phyloP scores from a whole-genome alignment of 768 basidiomycete genomes.

The Lactarius evosmus region DNA sequence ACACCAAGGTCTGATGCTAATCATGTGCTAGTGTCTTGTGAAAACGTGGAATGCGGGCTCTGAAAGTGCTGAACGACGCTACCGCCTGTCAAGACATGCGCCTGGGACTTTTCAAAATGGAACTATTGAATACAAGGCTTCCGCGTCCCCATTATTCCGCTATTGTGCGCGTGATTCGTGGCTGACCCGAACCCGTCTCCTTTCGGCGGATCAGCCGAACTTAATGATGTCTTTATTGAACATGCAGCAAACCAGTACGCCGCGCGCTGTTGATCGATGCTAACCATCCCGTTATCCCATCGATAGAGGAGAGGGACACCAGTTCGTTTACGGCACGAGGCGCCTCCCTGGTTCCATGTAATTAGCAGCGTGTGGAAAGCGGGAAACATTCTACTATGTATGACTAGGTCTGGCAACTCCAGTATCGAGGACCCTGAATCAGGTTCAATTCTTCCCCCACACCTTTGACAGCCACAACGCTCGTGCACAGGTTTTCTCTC shows the following conservation, averaged over 20 bases:
- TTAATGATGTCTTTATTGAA: neutral
- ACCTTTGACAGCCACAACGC: neutral
- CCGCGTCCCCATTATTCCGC: neutral
- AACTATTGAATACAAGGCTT: neutral
- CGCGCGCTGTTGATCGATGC: neutral
- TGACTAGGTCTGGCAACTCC: neutral
- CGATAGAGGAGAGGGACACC: constrained; percentile 4
- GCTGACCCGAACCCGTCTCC: neutral
- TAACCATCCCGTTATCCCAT: neutral
- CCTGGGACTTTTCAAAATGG: neutral
- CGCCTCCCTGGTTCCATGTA: neutral
- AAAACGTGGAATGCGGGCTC: constrained; percentile 1
- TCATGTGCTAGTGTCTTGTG: neutral
- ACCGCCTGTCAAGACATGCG: neutral
- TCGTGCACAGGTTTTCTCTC: neutral
- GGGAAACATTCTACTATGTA: neutral
- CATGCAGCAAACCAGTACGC: neutral
- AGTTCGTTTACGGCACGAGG: constrained; percentile 12
- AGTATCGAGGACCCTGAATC: neutral
- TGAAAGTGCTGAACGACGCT: neutral
- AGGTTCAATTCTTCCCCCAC: neutral
- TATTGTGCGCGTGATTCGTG: constrained; percentile 4
- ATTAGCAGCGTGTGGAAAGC: neutral
- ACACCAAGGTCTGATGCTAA: neutral
- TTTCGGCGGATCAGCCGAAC: neutral